Conservation (phyloP, 192 early-diverging fungal species). For the Dimargaris verticillata region DNA sequence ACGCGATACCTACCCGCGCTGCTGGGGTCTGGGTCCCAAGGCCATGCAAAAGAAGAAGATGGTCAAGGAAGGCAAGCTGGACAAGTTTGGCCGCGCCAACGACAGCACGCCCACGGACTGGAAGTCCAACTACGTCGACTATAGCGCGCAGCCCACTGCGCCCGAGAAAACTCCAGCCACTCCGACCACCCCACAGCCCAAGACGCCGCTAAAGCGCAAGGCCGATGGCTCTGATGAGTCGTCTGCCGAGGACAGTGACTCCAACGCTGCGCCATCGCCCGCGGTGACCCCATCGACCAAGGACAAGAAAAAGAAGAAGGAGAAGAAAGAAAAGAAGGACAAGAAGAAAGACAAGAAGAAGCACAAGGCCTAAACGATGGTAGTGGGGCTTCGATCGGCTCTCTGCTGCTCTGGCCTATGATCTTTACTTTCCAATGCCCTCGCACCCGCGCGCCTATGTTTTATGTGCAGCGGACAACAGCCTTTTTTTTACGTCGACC, state of each 20-base stretch:
- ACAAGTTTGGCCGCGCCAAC: slow-evolving; percentile 87
- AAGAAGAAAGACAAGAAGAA: slow-evolving; percentile 33
- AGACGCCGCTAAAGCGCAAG: slow-evolving; percentile 12
- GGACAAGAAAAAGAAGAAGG: slow-evolving; percentile 19
- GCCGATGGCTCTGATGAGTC: slow-evolving; percentile 15
- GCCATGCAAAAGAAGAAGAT: slow-evolving; percentile 96
- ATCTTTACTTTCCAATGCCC: too few species aligned
- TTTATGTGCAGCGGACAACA: too few species aligned
- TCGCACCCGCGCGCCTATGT: too few species aligned
- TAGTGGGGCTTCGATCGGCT: not conserved
- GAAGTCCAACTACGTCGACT: slow-evolving; percentile 68
- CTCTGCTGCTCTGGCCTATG: too few species aligned
- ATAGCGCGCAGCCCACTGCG: slow-evolving; percentile 20
- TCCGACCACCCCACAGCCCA: not conserved
- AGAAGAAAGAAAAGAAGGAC: slow-evolving; percentile 30
- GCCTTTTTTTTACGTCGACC: too few species aligned
- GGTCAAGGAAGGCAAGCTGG: slow-evolving; percentile 93
- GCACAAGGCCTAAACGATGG: slow-evolving; percentile 21
- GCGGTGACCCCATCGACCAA: slow-evolving; percentile 18
- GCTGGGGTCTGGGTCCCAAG: slow-evolving; percentile 94
- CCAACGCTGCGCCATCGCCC: slow-evolving; percentile 15
- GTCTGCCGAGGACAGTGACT: slow-evolving; percentile 21
- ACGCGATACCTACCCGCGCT: slow-evolving; percentile 94
- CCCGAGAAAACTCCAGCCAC: slow-evolving; percentile 13
- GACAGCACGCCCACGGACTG: slow-evolving; percentile 71